Evolutionary conservation across 768 basidiomycete species (phyloP).

Genomic region (Naganishia antarctica): DNA sequence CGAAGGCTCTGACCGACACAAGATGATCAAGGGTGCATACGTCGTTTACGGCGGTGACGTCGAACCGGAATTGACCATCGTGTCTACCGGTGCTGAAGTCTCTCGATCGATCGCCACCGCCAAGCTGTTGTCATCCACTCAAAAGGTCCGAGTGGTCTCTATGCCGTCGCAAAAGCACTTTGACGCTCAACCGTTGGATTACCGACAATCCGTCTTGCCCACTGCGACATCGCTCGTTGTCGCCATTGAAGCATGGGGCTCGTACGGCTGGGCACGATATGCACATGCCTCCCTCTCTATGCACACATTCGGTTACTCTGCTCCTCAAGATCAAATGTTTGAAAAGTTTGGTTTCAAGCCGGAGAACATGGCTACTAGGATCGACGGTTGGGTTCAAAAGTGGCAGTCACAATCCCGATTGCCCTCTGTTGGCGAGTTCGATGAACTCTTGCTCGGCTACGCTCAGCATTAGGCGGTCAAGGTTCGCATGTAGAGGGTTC

Average conservation of each 20-base stretch:
- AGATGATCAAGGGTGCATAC: slow-evolving; percentile 41
- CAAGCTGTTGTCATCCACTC: slow-evolving; percentile 30
- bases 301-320: slow-evolving; percentile 46
- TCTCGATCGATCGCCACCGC: slow-evolving; percentile 40
- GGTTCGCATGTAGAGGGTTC: no score
- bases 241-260: slow-evolving; percentile 46
- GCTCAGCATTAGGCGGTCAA: slow-evolving; percentile 16
- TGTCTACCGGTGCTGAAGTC: slow-evolving; percentile 46
- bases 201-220: slow-evolving; percentile 36
- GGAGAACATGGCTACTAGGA: slow-evolving; percentile 39
- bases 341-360: slow-evolving; percentile 46
- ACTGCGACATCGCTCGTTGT: slow-evolving; percentile 37
- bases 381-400: slow-evolving; percentile 31
- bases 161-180: slow-evolving; percentile 44
- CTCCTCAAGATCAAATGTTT: slow-evolving; percentile 40
- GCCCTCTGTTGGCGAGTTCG: slow-evolving; percentile 42
- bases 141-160: slow-evolving; percentile 43
- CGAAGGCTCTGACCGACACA: slow-evolving; percentile 35
- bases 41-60: slow-evolving; percentile 34
- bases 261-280: slow-evolving; percentile 47
- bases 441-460: slow-evolving; percentile 37
- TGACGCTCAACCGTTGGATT: slow-evolving; percentile 37
- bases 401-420: slow-evolving; percentile 23
- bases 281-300: slow-evolving; percentile 47
- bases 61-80: slow-evolving; percentile 38